A percentile compares a stretch with the other conserved stretches of the same genome.
Conservation (phyloP, 2,329 filamentous ascomycete genomes). For the Sporothrix schenckii region DNA sequence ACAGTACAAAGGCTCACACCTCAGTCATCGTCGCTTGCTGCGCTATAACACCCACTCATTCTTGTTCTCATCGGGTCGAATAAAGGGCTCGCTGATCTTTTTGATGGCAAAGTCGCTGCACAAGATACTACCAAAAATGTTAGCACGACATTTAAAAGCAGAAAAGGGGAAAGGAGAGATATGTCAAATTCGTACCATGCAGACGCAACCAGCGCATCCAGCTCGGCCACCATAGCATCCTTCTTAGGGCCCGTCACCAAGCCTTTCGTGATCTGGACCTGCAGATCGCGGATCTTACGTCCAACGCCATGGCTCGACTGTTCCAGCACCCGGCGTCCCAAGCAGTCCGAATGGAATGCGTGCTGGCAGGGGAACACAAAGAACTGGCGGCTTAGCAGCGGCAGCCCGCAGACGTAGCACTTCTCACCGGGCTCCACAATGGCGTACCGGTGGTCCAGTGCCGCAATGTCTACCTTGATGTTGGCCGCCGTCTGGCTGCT, state of each 20-base stretch:
- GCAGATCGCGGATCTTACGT: slow-evolving; percentile 80
- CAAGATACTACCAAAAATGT: slow-evolving; percentile 59
- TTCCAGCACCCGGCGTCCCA: slow-evolving; percentile 83
- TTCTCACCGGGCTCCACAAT: slow-evolving; percentile 96
- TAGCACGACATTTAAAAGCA: slow-evolving; percentile 48
- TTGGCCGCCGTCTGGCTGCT: slow-evolving; percentile 84
- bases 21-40: neutral
- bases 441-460: slow-evolving; percentile 84
- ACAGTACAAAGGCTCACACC: neutral
- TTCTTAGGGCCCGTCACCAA: slow-evolving; percentile 69
- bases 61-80: slow-evolving; percentile 70
- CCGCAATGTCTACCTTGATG: slow-evolving; percentile 86
- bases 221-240: slow-evolving; percentile 81
- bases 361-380: slow-evolving; percentile 99
- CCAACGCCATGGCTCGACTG: slow-evolving; percentile 75
- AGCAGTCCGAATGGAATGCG: slow-evolving; percentile 93
- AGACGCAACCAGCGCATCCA: slow-evolving; percentile 88
- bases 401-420: slow-evolving; percentile 85
- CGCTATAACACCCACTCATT: slow-evolving; percentile 71
- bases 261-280: slow-evolving; percentile 79
- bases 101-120: slow-evolving; percentile 96
- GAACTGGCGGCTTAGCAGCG: slow-evolving; percentile 86
- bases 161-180: neutral
- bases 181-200: slow-evolving; percentile 57
- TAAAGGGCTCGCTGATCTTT: slow-evolving; percentile 90